Conservation (phyloP, 306 rosid genomes). For the Spatholobus suberectus region DNA sequence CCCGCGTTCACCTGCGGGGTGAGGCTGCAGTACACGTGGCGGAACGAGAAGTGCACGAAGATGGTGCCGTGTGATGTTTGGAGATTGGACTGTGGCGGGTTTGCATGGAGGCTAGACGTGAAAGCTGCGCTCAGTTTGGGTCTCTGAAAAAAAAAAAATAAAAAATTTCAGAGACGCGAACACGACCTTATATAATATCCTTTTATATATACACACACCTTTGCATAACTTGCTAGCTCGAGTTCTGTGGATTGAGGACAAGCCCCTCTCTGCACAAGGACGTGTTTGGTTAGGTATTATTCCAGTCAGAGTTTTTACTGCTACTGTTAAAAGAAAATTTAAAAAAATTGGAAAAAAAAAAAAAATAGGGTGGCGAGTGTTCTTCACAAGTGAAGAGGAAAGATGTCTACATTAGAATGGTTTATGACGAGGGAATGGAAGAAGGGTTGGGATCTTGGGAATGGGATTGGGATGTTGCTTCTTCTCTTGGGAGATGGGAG, state of each 20-base stretch:
- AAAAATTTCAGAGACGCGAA: neutral
- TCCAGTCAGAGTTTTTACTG: conserved; percentile 21
- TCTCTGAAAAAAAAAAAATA: conserved; percentile 34
- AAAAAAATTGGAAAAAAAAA: neutral
- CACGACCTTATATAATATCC: neutral
- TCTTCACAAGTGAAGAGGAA: neutral
- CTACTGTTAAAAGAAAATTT: conserved; percentile 19
- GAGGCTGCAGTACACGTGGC: conserved; percentile 63
- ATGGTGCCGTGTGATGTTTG: conserved; percentile 84
- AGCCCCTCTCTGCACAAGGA: conserved; percentile 31
- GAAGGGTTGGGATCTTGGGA: neutral
- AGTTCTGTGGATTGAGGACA: conserved; percentile 31
- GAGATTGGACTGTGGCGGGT: conserved; percentile 66
- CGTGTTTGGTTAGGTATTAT: conserved; percentile 40
- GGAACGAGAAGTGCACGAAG: conserved; percentile 57
- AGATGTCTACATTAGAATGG: no score
- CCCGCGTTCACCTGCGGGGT: conserved; percentile 64
- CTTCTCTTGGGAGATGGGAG: conserved; percentile 19
- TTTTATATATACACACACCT: neutral
- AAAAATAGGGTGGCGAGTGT: neutral
- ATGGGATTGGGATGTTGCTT: neutral
- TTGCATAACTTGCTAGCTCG: neutral
- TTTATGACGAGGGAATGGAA: neutral
- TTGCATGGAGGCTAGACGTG: conserved; percentile 83
- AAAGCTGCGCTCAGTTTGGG: conserved; percentile 79